Conservation (phyloP, 2,329 filamentous ascomycete species). For the Xylaria sp. region DNA sequence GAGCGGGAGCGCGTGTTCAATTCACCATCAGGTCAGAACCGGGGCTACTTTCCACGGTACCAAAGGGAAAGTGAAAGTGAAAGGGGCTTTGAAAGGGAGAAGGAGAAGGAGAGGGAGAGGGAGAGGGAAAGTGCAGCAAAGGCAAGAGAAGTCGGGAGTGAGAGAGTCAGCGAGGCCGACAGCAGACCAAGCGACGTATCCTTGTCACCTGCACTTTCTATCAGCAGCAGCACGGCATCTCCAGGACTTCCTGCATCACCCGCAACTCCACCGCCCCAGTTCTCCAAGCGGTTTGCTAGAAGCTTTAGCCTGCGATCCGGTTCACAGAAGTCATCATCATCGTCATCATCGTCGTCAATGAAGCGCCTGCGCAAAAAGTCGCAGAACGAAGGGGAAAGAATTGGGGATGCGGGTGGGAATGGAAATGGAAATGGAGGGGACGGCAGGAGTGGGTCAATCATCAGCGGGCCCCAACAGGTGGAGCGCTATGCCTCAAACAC, state of each 20-base stretch:
- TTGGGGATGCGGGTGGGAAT: not conserved
- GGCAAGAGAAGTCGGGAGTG: slow-evolving; percentile 4
- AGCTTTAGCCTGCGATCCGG: slow-evolving; percentile 45
- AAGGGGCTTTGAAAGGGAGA: not conserved
- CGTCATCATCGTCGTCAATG: slow-evolving; percentile 29
- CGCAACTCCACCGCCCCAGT: slow-evolving; percentile 45
- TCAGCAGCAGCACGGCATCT: slow-evolving; percentile 43
- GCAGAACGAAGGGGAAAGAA: slow-evolving; percentile 14
- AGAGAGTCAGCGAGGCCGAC: slow-evolving; percentile 39
- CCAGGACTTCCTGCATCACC: slow-evolving; percentile 42
- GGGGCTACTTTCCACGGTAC: slow-evolving; percentile 7
- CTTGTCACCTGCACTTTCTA: slow-evolving; percentile 45
- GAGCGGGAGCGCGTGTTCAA: slow-evolving; percentile 32
- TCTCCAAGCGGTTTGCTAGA: slow-evolving; percentile 45
- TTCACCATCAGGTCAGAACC: slow-evolving; percentile 6
- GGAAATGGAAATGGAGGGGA: not conserved
- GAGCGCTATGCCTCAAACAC: not conserved
- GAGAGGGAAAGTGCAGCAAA: not conserved
- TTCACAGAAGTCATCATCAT: slow-evolving; percentile 34
- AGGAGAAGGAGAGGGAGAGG: not conserved
- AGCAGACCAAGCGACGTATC: slow-evolving; percentile 45
- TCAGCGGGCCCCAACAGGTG: not conserved
- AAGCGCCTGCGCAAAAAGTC: slow-evolving; percentile 45
- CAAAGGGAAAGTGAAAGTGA: slow-evolving; percentile 1
- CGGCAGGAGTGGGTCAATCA: not conserved